phyloP scores from a whole-genome alignment of 768 basidiomycete genomes.

The Phlegmacium glaucopus region DNA sequence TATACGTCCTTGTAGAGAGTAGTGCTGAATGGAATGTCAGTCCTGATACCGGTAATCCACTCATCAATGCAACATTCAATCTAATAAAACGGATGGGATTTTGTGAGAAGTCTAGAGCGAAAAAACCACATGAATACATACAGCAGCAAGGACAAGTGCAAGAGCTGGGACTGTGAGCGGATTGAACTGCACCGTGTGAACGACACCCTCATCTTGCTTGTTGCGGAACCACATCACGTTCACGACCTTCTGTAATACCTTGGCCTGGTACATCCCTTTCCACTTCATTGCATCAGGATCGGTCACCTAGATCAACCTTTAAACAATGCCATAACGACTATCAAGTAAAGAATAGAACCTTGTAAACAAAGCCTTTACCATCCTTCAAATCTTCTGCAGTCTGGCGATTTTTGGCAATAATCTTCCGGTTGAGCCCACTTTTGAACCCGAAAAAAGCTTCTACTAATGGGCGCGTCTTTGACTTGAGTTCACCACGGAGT shows the following conservation, averaged over 20 bases:
- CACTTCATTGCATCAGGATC: too few relatives aligned
- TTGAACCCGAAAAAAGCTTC: too few relatives aligned
- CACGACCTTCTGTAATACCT: conserved; percentile 18
- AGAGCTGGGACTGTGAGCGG: conserved; percentile 13
- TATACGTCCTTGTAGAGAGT: too few relatives aligned
- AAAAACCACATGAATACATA: neutral
- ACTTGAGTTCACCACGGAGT: conserved; percentile 18
- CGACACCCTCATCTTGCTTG: conserved; percentile 20
- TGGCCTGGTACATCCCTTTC: conserved; percentile 24
- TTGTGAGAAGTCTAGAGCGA: neutral
- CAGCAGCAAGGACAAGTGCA: conserved; percentile 15
- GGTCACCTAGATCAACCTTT: neutral
- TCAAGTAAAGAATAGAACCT: conserved; percentile 3
- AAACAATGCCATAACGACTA: neutral
- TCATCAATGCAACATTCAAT: conserved; percentile 4
- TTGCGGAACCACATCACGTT: conserved; percentile 26
- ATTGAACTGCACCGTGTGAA: conserved; percentile 17
- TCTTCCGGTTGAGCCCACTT: too few relatives aligned
- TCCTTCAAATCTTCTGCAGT: too few relatives aligned
- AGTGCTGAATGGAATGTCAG: too few relatives aligned
- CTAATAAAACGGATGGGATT: too few relatives aligned
- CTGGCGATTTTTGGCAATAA: too few relatives aligned
- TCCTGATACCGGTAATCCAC: conserved; percentile 3
- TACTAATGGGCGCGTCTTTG: conserved; percentile 12
- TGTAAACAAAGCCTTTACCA: too few relatives aligned